These are phyloP conservation scores for Schoenoplectus tabernaemontani DNA, from an alignment of 202 grass and related monocot genomes.

Conservation along the genomic window DNA sequence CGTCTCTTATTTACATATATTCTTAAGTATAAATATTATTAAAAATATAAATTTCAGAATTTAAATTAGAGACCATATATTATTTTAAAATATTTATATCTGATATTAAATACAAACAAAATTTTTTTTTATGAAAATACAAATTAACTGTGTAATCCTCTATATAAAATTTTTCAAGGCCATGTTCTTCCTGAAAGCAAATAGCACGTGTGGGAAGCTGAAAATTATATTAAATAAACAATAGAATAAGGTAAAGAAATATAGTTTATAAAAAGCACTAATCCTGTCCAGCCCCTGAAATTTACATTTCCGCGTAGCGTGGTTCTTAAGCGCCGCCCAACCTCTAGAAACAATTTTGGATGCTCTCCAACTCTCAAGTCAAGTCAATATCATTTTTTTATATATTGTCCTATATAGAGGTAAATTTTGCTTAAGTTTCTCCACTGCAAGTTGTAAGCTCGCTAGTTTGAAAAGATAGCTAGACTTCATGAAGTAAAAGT, in stretches of 20 bases:
- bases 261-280: background rate
- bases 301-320: conserved; percentile 5
- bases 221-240: background rate
- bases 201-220: background rate
- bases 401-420: background rate
- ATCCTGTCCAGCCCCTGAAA: background rate
- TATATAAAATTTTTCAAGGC: no score
- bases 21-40: no score
- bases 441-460: background rate
- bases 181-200: no score
- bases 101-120: no score
- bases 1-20: no score
- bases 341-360: background rate
- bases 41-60: no score
- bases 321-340: background rate
- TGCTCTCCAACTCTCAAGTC: background rate
- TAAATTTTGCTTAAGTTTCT: background rate
- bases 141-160: no score
- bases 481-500: background rate
- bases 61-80: no score
- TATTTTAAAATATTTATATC: no score
- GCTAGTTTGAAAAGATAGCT: background rate
- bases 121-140: no score
- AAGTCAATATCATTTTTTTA: background rate
- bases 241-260: background rate